Evolutionary conservation across 805 yeast genomes (phyloP).

Genomic region (Ogataea chonburiensis): DNA sequence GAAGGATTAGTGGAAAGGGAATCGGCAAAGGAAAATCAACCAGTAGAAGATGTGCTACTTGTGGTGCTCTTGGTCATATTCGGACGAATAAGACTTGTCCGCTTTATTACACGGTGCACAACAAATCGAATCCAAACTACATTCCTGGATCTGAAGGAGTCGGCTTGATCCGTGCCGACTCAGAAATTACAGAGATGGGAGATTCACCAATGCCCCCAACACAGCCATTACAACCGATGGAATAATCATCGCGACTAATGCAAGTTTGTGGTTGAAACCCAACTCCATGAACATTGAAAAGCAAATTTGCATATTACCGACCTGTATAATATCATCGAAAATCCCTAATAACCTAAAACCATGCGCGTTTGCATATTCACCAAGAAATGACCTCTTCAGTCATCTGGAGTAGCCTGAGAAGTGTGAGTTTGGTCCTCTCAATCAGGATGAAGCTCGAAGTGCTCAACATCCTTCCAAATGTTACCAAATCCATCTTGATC

Average conservation of each 20-base stretch:
- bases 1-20: constrained; percentile 58
- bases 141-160: constrained; percentile 34
- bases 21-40: constrained; percentile 71
- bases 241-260: no score
- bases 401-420: constrained; percentile 18
- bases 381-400: constrained; percentile 7
- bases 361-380: no score
- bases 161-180: constrained; percentile 20
- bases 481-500: constrained; percentile 14
- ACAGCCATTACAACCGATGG: no score
- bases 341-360: constrained; percentile 2
- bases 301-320: constrained; percentile 5
- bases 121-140: constrained; percentile 36
- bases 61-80: constrained; percentile 95
- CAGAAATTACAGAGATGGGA: no score
- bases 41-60: constrained; percentile 85
- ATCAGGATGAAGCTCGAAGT: constrained; percentile 18
- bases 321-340: constrained; percentile 10
- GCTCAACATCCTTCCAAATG: constrained; percentile 12
- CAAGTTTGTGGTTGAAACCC: no score
- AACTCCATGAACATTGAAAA: constrained; percentile 1
- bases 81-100: constrained; percentile 92
- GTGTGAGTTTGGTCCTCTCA: constrained; percentile 23
- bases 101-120: constrained; percentile 54
- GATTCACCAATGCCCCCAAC: no score